These are phyloP conservation scores for Chytriomyces sp. DNA, from an alignment of 192 early-diverging fungal species.

Conservation along the genomic window DNA sequence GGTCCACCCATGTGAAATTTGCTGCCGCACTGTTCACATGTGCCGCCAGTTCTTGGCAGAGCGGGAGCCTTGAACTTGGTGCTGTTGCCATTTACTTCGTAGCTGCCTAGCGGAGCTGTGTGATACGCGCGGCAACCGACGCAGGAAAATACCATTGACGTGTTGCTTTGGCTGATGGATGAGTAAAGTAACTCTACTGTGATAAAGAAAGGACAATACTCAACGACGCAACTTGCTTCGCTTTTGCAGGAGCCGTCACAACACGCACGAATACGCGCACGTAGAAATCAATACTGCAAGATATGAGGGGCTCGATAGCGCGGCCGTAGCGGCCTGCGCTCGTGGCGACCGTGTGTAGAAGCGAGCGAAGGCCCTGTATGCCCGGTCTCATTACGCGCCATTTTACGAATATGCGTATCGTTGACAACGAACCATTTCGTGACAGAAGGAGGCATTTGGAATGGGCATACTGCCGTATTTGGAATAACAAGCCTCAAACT, in stretches of 20 bases:
- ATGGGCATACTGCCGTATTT: constrained; percentile 94
- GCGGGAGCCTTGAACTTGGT: constrained; percentile 63
- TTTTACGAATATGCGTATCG: background rate
- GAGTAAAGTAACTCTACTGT: background rate
- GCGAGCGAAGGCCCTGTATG: constrained; percentile 75
- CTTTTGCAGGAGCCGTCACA: constrained; percentile 66
- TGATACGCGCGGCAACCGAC: constrained; percentile 71
- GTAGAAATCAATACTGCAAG: constrained; percentile 98
- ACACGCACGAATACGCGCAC: constrained; percentile 95
- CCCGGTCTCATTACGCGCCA: too few relatives aligned
- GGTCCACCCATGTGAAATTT: constrained; percentile 88
- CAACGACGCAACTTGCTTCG: constrained; percentile 78
- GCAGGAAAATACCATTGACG: constrained; percentile 83
- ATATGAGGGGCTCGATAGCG: constrained; percentile 84
- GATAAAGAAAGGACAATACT: background rate
- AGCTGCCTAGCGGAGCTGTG: background rate
- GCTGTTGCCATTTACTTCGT: background rate
- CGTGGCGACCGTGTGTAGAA: constrained; percentile 80
- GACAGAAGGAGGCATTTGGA: constrained; percentile 82
- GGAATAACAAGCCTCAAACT: constrained; percentile 85
- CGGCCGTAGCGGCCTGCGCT: constrained; percentile 83
- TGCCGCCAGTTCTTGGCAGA: constrained; percentile 55
- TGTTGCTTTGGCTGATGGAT: constrained; percentile 67
- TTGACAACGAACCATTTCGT: constrained; percentile 76
- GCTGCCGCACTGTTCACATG: constrained; percentile 76